These are phyloP conservation scores for Russula olivacea DNA, from an alignment of 768 basidiomycete species.

Conservation along the genomic window DNA sequence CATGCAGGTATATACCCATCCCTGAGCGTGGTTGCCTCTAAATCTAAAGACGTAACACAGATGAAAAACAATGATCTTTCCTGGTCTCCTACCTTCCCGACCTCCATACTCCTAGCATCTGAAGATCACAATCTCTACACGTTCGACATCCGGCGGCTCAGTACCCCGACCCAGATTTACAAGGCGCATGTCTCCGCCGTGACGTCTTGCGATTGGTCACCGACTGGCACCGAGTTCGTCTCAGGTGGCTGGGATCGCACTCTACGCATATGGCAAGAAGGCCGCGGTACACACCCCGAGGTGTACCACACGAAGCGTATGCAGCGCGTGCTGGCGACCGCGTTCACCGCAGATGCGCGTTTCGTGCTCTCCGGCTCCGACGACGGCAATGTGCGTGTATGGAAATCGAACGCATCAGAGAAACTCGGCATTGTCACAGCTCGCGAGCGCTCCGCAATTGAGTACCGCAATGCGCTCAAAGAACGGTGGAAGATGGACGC, in stretches of 20 bases:
- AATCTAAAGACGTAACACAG: conserved; percentile 32
- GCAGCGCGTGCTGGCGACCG: conserved; percentile 89
- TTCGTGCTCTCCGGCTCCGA: conserved; percentile 90
- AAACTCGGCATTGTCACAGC: conserved; percentile 88
- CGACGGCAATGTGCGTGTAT: conserved; percentile 90
- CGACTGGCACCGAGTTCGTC: conserved; percentile 92
- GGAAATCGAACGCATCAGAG: conserved; percentile 91
- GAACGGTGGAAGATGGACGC: conserved; percentile 84
- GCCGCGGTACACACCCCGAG: conserved; percentile 73
- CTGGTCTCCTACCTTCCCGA: conserved; percentile 97
- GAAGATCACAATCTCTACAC: conserved; percentile 99
- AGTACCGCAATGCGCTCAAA: conserved; percentile 85
- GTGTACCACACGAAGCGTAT: conserved; percentile 98
- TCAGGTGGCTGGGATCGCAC: conserved; percentile 97
- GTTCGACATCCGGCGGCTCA: conserved; percentile 86
- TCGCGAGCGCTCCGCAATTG: conserved; percentile 84
- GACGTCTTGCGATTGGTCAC: conserved; percentile 96
- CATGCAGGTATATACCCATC: conserved; percentile 60
- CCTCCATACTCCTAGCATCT: conserved; percentile 85
- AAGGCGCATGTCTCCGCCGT: conserved; percentile 97
- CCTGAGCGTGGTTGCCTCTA: background rate
- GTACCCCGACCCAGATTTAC: conserved; percentile 84
- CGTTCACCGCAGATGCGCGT: conserved; percentile 85
- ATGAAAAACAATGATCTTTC: conserved; percentile 87
- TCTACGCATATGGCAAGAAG: conserved; percentile 87